Conservation (phyloP, 352 stramenopile species). For the Peronospora destructor region DNA sequence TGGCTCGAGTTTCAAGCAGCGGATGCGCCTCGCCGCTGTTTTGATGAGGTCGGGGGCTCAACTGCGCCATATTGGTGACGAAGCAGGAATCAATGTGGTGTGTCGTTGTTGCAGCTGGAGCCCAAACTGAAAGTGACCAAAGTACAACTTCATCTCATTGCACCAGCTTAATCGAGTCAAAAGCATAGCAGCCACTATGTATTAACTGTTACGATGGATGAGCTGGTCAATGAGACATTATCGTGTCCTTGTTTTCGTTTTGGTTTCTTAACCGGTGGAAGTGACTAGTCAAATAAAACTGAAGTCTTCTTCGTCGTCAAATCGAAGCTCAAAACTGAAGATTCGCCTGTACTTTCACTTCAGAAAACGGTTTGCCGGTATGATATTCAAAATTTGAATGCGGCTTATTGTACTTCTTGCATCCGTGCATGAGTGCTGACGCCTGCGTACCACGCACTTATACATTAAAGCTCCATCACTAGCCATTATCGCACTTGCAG, state of each 20-base stretch:
- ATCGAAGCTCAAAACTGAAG: background rate
- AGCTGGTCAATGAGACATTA: slow-evolving; percentile 21
- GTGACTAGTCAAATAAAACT: background rate
- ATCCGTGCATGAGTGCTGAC: background rate
- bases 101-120: background rate
- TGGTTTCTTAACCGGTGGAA: background rate
- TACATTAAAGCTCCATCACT: background rate
- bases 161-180: slow-evolving; percentile 5
- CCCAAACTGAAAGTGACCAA: slow-evolving; percentile 16
- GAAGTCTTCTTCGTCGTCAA: slow-evolving; percentile 2
- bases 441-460: background rate
- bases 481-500: background rate
- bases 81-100: background rate
- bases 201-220: slow-evolving; percentile 23
- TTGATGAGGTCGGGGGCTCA: slow-evolving; percentile 11
- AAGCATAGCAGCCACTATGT: slow-evolving; percentile 16
- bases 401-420: background rate
- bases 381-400: too few species aligned
- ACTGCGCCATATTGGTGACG: slow-evolving; percentile 12
- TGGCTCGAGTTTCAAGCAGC: slow-evolving; percentile 17
- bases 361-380: background rate
- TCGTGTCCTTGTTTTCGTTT: slow-evolving; percentile 10
- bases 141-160: background rate
- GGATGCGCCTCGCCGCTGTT: slow-evolving; percentile 17
- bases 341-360: background rate